These are phyloP conservation scores for Chrysanthemum lavandulifolium DNA, from an alignment of 129 eudicot species.

Conservation along the genomic window DNA sequence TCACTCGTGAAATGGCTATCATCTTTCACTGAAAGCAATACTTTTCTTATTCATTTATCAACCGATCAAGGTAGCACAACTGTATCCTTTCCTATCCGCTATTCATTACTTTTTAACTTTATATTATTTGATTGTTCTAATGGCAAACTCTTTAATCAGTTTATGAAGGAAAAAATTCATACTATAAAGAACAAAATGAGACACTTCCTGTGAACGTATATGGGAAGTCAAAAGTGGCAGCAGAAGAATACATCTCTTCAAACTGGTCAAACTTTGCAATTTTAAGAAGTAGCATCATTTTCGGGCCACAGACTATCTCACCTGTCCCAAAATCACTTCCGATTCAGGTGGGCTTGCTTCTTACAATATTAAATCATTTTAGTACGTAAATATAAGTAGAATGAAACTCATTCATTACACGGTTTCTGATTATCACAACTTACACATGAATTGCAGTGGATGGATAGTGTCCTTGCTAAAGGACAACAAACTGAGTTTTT, in stretches of 20 bases:
- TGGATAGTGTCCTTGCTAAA: constrained; percentile 74
- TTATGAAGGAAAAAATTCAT: constrained; percentile 85
- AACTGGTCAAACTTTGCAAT: constrained; percentile 72
- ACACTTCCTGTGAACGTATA: constrained; percentile 77
- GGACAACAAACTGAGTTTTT: constrained; percentile 60
- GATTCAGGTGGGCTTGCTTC: constrained; percentile 53
- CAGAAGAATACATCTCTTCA: constrained; percentile 58
- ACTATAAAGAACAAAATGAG: constrained; percentile 79
- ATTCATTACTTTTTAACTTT: neutral
- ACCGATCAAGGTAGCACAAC: constrained; percentile 1
- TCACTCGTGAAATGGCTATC: constrained; percentile 80
- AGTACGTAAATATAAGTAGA: neutral
- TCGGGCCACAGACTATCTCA: constrained; percentile 84
- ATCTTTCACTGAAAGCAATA: constrained; percentile 38
- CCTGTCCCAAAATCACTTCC: constrained; percentile 71
- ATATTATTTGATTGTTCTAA: neutral
- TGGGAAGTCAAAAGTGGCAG: constrained; percentile 77
- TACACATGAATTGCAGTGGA: constrained; percentile 59
- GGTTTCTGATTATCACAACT: neutral
- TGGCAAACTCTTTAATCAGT: constrained; percentile 38
- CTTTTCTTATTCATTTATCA: neutral
- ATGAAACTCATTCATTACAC: neutral
- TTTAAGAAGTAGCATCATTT: constrained; percentile 88
- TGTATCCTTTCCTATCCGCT: neutral
- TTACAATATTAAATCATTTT: neutral